These are phyloP conservation scores for Pezicula rhizophila DNA, from an alignment of 2,329 filamentous ascomycete species.

Conservation along the genomic window DNA sequence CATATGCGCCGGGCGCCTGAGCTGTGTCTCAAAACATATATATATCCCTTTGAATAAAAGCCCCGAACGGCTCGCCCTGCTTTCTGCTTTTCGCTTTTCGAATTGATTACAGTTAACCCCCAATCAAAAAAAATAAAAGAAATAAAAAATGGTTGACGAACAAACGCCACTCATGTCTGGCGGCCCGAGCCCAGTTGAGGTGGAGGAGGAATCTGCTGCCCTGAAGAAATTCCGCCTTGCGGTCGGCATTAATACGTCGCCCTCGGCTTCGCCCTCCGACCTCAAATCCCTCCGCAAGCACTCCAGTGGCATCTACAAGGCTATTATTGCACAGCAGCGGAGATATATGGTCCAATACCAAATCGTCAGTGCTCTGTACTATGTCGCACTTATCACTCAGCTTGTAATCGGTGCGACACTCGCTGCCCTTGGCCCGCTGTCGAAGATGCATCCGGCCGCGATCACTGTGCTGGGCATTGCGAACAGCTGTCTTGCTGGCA, in stretches of 20 bases:
- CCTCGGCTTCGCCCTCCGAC: slow-evolving; percentile 4
- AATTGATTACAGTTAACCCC: too few relatives aligned
- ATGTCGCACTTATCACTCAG: slow-evolving; percentile 37
- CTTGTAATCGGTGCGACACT: slow-evolving; percentile 42
- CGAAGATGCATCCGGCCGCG: slow-evolving; percentile 42
- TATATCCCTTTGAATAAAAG: too few relatives aligned
- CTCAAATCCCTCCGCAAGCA: slow-evolving; percentile 13
- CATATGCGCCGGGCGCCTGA: too few relatives aligned
- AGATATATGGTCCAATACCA: slow-evolving; percentile 29
- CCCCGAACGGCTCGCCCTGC: too few relatives aligned
- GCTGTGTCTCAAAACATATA: too few relatives aligned
- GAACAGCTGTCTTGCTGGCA: slow-evolving; percentile 57
- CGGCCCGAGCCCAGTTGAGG: neutral
- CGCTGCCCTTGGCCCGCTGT: slow-evolving; percentile 38
- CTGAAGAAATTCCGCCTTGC: slow-evolving; percentile 19
- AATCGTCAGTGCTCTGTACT: slow-evolving; percentile 32
- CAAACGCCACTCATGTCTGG: slow-evolving; percentile 12
- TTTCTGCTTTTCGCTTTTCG: too few relatives aligned
- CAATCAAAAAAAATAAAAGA: too few relatives aligned
- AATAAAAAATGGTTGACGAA: slow-evolving; percentile 7
- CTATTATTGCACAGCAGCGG: slow-evolving; percentile 29
- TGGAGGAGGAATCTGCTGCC: neutral
- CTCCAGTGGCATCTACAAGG: slow-evolving; percentile 30
- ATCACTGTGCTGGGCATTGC: slow-evolving; percentile 54
- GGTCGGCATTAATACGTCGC: slow-evolving; percentile 16